Evolutionary conservation across 2,329 filamentous ascomycete species (phyloP), one percentile per base, ranked within the genome.

Genomic region (Trichoderma asperellum): DNA sequence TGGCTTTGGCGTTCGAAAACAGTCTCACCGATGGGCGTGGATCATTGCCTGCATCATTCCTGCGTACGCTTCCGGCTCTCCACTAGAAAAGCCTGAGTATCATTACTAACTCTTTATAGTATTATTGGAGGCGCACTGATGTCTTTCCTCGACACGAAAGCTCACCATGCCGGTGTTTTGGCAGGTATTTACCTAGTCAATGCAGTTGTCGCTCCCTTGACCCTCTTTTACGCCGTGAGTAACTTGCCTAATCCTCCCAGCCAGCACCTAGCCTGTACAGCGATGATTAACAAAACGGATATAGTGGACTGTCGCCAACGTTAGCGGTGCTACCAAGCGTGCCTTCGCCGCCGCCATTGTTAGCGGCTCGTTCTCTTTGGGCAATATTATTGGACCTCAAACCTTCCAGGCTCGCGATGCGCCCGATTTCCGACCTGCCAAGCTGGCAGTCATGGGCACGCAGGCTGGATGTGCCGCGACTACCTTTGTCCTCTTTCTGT

Each of bases 381-480:
- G 84, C 18, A 88, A 86, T 74, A 85, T 87, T 68, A 87, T 88
- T 70, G 85, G 86, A 0, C 86, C 86, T 0, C 83, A 87, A 74
- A 87, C 85, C 2, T 87, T 88, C 78, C 83, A 84, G 72, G 80
- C 79, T 2, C 79, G 79, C 52, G 85, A 88, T 70, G 84, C 82
- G 0, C 86, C 86, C 1, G 78, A 83, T 3, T 87, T 84, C 72
- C 80, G 82, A 14, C 85, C 84, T 0, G 86, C 85, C 18, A 86
- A 87, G 74, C 81, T 88, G 29, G 82, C 85, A 18, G 83, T 88
- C 68, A 81, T 88, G 76, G 84, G 80, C 12, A 87, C 84, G 5
- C 82, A 85, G 70, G 80, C 80, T 12, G 83, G 77, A 18, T 82
- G 80, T 66, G 81, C 79, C 16, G 32, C 79, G 1, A 78, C 79